Evolutionary conservation across 1,284 basidiomycete species (phyloP).

Genomic region (Ustilago shanxiensis): DNA sequence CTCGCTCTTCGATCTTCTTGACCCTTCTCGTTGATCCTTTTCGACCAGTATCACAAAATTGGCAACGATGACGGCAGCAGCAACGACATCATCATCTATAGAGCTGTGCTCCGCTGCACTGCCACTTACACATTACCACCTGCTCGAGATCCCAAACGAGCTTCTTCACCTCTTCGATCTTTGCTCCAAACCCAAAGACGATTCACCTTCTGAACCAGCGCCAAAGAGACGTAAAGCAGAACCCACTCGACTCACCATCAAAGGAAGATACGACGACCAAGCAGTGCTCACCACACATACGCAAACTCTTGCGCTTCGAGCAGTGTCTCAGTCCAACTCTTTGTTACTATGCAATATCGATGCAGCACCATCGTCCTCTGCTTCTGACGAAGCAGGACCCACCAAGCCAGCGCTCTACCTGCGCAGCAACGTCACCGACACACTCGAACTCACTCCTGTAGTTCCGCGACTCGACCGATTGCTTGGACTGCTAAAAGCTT

Average conservation of each 20-base stretch:
- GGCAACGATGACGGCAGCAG: conserved; percentile 11
- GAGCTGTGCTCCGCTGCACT: conserved; percentile 32
- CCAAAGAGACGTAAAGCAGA: conserved; percentile 35
- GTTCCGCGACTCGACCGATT: conserved; percentile 58
- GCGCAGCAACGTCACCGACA: conserved; percentile 54
- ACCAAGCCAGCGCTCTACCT: conserved; percentile 40
- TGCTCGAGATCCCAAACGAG: conserved; percentile 57
- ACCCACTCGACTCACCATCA: conserved; percentile 54
- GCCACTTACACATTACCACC: conserved; percentile 40
- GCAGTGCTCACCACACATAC: conserved; percentile 62
- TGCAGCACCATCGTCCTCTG: conserved; percentile 2
- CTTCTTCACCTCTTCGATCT: conserved; percentile 47
- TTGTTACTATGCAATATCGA: conserved; percentile 59
- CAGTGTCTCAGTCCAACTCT: conserved; percentile 65
- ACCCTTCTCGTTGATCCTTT: neutral
- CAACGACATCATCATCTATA: conserved; percentile 34
- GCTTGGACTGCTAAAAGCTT: conserved; percentile 50
- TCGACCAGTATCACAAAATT: neutral
- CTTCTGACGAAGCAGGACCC: conserved; percentile 5
- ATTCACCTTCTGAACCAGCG: conserved; percentile 17
- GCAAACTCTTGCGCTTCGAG: conserved; percentile 60
- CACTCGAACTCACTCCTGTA: conserved; percentile 60
- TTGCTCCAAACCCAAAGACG: conserved; percentile 15
- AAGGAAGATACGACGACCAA: conserved; percentile 62
- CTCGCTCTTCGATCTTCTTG: conserved; percentile 2